phyloP scores from a whole-genome alignment of 2,329 filamentous ascomycete species.

The Epichloe sibirici region DNA sequence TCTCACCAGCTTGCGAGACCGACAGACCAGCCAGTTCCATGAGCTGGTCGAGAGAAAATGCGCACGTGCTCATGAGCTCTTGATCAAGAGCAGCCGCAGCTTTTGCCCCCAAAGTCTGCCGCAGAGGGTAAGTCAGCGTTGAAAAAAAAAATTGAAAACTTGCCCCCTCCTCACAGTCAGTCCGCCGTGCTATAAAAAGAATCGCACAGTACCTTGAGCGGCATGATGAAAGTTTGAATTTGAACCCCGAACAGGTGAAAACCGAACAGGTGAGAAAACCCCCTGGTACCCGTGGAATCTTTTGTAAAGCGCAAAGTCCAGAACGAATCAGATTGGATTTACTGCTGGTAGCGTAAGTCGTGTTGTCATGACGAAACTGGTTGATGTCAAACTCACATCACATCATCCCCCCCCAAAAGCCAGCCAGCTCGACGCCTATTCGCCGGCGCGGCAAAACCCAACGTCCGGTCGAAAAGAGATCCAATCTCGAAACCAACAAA shows the following conservation, averaged over 20 bases:
- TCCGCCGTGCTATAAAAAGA: background rate
- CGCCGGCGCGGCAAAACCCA: conserved; percentile 25
- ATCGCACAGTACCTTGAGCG: background rate
- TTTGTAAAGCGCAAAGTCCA: background rate
- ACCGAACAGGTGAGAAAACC: background rate
- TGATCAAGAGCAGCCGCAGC: conserved; percentile 81
- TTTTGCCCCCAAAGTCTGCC: conserved; percentile 72
- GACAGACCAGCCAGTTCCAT: conserved; percentile 95
- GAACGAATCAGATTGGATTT: no score
- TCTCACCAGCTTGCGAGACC: conserved; percentile 74
- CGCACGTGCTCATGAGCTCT: conserved; percentile 80
- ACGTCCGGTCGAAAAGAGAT: conserved; percentile 18
- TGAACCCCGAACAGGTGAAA: background rate
- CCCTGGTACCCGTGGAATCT: background rate
- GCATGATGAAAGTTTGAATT: background rate
- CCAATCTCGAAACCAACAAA: background rate
- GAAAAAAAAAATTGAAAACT: no score
- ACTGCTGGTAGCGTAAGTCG: background rate
- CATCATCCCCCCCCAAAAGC: no score
- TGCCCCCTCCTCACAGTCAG: background rate
- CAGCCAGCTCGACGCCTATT: conserved; percentile 1
- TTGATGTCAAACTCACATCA: no score
- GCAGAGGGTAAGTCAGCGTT: background rate
- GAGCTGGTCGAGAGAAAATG: conserved; percentile 88
- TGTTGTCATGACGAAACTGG: background rate